Base-by-base conservation (phyloP, 495 filamentous ascomycete genomes). In the Neurospora tetraspora region DNA sequence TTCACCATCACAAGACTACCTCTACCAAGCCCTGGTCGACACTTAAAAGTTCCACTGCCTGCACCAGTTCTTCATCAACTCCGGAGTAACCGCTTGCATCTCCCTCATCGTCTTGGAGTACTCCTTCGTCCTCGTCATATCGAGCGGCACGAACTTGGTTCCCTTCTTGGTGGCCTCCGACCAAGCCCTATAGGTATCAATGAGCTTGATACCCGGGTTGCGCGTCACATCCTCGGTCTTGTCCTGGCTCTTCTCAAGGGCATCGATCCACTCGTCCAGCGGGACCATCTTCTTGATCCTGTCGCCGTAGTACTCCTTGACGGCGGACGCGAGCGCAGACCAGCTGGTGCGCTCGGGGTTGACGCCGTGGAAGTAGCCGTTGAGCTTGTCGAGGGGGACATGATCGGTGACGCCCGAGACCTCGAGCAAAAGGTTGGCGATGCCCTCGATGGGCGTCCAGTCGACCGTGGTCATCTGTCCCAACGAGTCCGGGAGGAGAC, bases 391-490 rank as follows among this genome's bases (percentile, higher is more conserved):
- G 27, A 79, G 42, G 3, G 77, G 45, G 1, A 81, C 71, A 2
- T 74, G 42, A n/a, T 72, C 31, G 27, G 77, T 74, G 37, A 83
- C 74, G 11, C 81, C 81, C 2, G 78, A 77, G 23, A 82, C 78
- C 12, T 84, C 80, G 16, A 83, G 77, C 7, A 83, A 76, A 14
- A 84, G 71, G 9, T 81, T 77, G 1, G 83, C 80, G 69, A 86
- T 80, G 5, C 83, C 76, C 11, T 84, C 83, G n/a, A 82, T 78
- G 0, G 88, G 87, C 8, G 87, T 81, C 88, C 89, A 91, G 75
- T 90, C 86, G 4, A 90, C 75, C 1, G 72, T 76, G 7, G 81
- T 79, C 75, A 84, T 78, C 14, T 71, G 27, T 0, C 83, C 85
- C 0, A 88, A 76, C 0, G 79, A 77, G 11, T 75, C 69, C 0